phyloP scores from a whole-genome alignment of 2,329 filamentous ascomycete species.

The Phialocephala subalpina region DNA sequence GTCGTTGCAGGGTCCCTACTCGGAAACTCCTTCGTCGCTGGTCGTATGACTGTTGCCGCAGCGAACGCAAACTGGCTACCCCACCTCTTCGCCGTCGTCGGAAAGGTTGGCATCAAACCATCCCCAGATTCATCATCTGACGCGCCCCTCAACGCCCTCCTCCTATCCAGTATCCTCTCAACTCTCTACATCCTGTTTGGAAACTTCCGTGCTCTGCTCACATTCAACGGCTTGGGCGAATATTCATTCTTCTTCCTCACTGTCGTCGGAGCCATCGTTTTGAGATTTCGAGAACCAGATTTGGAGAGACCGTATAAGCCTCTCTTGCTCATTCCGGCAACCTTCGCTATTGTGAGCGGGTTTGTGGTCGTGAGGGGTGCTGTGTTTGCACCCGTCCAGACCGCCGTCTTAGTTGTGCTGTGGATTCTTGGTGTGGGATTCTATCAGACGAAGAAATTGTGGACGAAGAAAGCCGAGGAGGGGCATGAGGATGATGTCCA shows the following conservation, averaged over 20 bases:
- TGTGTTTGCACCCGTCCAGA: constrained; percentile 63
- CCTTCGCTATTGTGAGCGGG: constrained; percentile 65
- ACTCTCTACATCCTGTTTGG: constrained; percentile 66
- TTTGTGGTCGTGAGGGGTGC: constrained; percentile 67
- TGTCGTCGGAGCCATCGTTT: constrained; percentile 63
- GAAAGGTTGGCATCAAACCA: constrained; percentile 47
- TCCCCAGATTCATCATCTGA: constrained; percentile 47
- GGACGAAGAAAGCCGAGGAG: background rate
- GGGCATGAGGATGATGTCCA: background rate
- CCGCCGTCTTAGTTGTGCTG: constrained; percentile 58
- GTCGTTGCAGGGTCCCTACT: constrained; percentile 69
- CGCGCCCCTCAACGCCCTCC: constrained; percentile 61
- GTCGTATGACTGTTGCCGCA: constrained; percentile 67
- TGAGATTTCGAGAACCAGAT: constrained; percentile 63
- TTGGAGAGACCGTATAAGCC: constrained; percentile 65
- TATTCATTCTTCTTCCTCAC: constrained; percentile 72
- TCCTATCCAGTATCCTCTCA: constrained; percentile 57
- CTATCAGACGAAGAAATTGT: constrained; percentile 63
- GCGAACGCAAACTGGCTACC: constrained; percentile 62
- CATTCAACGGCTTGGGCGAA: constrained; percentile 66
- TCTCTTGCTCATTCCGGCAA: constrained; percentile 55
- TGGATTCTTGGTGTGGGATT: constrained; percentile 53
- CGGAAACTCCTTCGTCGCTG: constrained; percentile 68
- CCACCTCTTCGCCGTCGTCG: constrained; percentile 52
- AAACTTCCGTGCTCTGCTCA: constrained; percentile 66